phyloP scores from a whole-genome alignment of 2,329 filamentous ascomycete species.

The Penicillium sp. region DNA sequence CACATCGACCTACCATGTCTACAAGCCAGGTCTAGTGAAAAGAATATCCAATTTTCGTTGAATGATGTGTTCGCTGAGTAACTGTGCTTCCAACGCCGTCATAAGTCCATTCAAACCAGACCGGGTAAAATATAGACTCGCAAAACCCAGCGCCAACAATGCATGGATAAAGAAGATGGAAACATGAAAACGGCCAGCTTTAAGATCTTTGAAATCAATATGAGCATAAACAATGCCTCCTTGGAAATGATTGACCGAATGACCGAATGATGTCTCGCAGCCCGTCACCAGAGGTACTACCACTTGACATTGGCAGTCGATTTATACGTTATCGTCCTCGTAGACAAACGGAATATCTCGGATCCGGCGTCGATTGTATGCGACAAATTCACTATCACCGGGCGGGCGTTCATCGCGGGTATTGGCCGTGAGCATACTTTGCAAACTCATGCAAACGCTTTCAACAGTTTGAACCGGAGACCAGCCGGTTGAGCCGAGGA shows the following conservation, averaged over 20 bases:
- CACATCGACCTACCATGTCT: no score
- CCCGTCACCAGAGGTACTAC: not conserved
- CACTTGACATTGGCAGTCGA: not conserved
- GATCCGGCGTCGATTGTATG: conserved; percentile 75
- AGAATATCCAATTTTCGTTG: not conserved
- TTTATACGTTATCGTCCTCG: conserved; percentile 79
- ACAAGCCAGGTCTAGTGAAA: not conserved
- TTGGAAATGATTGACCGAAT: not conserved
- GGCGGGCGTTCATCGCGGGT: conserved; percentile 86
- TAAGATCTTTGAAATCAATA: not conserved
- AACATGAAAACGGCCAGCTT: not conserved
- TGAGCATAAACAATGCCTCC: not conserved
- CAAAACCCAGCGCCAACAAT: conserved; percentile 12
- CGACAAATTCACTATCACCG: conserved; percentile 88
- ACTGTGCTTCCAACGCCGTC: no score
- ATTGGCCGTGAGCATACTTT: conserved; percentile 98
- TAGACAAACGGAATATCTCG: conserved; percentile 93
- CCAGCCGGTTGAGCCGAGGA: conserved; percentile 88
- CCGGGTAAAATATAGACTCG: not conserved
- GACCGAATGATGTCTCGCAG: not conserved
- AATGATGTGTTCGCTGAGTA: not conserved
- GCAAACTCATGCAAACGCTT: conserved; percentile 94
- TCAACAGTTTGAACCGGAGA: conserved; percentile 96
- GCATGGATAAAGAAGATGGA: conserved; percentile 1
- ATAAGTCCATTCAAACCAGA: not conserved